Evolutionary conservation across 495 filamentous ascomycete species (phyloP).

Genomic region (Penicillium antarcticum): DNA sequence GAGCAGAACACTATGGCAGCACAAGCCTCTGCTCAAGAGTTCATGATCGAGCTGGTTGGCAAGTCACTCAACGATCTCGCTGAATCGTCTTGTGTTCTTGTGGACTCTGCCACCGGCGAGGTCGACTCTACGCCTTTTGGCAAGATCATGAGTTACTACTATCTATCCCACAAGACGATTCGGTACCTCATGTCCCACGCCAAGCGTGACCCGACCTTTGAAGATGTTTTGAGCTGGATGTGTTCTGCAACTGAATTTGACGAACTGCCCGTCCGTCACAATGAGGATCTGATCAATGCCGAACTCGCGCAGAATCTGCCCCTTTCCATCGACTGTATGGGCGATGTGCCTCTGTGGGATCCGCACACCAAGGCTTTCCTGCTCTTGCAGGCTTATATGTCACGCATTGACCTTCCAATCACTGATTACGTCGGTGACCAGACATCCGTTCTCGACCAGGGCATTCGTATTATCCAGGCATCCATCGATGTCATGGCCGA

Average conservation of each 20-base stretch:
- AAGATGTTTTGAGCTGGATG: slow-evolving; percentile 91
- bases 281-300: slow-evolving; percentile 96
- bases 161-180: slow-evolving; percentile 94
- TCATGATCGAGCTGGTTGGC: slow-evolving; percentile 88
- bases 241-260: slow-evolving; percentile 92
- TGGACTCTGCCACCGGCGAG: slow-evolving; percentile 78
- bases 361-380: slow-evolving; percentile 97
- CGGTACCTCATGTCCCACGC: slow-evolving; percentile 74
- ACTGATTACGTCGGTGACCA: slow-evolving; percentile 97
- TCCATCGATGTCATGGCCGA: slow-evolving; percentile 94
- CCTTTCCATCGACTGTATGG: slow-evolving; percentile 62
- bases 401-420: slow-evolving; percentile 86
- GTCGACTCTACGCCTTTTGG: slow-evolving; percentile 85
- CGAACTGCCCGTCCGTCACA: slow-evolving; percentile 96
- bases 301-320: slow-evolving; percentile 82
- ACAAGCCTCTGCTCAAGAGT: slow-evolving; percentile 81
- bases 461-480: slow-evolving; percentile 90
- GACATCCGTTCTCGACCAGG: slow-evolving; percentile 85
- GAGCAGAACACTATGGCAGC: slow-evolving; percentile 89
- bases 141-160: slow-evolving; percentile 99
- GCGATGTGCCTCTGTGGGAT: slow-evolving; percentile 89
- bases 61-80: slow-evolving; percentile 76
- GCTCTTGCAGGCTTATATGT: slow-evolving; percentile 91
- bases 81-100: slow-evolving; percentile 74
- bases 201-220: slow-evolving; percentile 72